Percentiles rank a stretch among this genome's conserved stretches.
Conservation (phyloP, 768 basidiomycete genomes). For the Lactarius hatsudake region DNA sequence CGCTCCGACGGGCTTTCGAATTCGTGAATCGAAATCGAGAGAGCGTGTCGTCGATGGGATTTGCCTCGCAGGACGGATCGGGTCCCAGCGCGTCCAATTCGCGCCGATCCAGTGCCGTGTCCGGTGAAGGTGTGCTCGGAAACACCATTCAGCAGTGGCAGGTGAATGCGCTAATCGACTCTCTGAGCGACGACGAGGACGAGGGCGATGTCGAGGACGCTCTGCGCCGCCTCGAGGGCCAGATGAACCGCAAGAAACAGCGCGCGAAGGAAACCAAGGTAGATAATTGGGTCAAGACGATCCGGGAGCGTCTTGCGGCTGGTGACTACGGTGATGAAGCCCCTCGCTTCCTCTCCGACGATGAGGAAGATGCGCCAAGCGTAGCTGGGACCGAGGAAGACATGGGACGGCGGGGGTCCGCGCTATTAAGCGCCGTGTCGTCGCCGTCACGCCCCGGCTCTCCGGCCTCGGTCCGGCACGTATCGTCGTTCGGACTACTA, state of each 20-base stretch:
- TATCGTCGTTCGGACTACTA: conserved; percentile 16
- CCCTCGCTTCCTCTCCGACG: conserved; percentile 53
- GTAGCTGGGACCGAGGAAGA: background rate
- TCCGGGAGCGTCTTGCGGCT: conserved; percentile 61
- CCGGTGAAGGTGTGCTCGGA: conserved; percentile 40
- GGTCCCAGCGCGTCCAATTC: conserved; percentile 50
- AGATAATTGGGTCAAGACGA: conserved; percentile 75
- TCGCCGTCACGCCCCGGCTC: conserved; percentile 23
- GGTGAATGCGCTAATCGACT: conserved; percentile 70
- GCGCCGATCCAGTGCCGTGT: conserved; percentile 41
- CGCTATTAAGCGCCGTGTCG: conserved; percentile 12
- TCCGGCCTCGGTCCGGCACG: conserved; percentile 20
- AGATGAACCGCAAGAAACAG: conserved; percentile 72
- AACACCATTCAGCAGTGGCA: conserved; percentile 76
- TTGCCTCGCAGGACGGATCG: conserved; percentile 56
- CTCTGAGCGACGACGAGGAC: conserved; percentile 70
- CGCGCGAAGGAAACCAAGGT: conserved; percentile 74
- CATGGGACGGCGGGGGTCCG: conserved; percentile 1
- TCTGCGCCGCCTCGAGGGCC: conserved; percentile 75
- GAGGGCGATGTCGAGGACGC: conserved; percentile 82
- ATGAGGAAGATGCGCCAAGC: conserved; percentile 38
- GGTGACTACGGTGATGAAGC: conserved; percentile 62
- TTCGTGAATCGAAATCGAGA: conserved; percentile 68
- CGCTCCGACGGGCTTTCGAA: conserved; percentile 76
- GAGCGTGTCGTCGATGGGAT: conserved; percentile 78